phyloP scores from a whole-genome alignment of 202 grass and related monocot genomes.

The Panicum hallii region DNA sequence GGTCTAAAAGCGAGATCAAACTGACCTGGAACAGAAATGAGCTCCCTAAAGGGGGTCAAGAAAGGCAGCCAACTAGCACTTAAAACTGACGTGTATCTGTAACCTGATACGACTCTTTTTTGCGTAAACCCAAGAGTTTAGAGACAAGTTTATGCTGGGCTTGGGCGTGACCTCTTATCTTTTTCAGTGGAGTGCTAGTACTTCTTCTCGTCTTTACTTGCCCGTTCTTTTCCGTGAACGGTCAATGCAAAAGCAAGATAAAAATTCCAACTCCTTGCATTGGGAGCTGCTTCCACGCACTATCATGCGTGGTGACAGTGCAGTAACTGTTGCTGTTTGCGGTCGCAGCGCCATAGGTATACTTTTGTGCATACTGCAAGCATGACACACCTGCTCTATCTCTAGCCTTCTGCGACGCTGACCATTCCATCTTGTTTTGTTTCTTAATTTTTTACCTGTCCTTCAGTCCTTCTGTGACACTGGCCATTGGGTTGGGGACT shows the following conservation, averaged over 20 bases:
- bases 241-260: conserved; percentile 44
- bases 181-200: conserved; percentile 14
- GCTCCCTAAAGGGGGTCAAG: conserved; percentile 45
- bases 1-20: conserved; percentile 52
- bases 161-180: not conserved
- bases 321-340: conserved; percentile 6
- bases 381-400: conserved; percentile 3
- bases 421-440: conserved; percentile 17
- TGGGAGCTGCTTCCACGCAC: conserved; percentile 28
- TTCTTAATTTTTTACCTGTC: not conserved
- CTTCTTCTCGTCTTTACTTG: conserved; percentile 32
- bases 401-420: conserved; percentile 5
- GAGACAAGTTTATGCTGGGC: not conserved
- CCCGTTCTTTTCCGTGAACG: conserved; percentile 32
- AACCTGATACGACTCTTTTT: conserved; percentile 35
- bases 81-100: conserved; percentile 37
- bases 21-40: conserved; percentile 49
- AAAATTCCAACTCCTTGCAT: not conserved
- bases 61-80: conserved; percentile 45
- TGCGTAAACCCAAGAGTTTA: conserved; percentile 29
- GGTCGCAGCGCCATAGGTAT: not conserved
- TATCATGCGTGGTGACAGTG: not conserved
- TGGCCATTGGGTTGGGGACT: not conserved
- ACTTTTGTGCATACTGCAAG: conserved; percentile 33
- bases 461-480: conserved; percentile 3